A percentile compares a stretch with the other conserved stretches of the same genome.
Evolutionary conservation across 78 protist genomes (phyloP).

Genomic region (Dictyostelium intermedium): DNA sequence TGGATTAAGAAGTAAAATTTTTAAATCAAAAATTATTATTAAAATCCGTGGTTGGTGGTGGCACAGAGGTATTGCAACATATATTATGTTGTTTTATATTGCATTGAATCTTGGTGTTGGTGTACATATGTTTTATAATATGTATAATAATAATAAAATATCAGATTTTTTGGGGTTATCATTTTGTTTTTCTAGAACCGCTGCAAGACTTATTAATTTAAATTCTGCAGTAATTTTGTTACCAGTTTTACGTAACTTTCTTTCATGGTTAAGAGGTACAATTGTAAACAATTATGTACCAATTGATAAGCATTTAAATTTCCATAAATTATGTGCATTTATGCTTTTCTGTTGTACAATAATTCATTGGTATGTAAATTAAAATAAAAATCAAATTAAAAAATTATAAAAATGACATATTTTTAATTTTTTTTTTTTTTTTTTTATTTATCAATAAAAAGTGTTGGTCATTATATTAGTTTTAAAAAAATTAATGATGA

Average conservation of each 20-base stretch:
- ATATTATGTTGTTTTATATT: constrained; percentile 10
- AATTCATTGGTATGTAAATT: constrained; percentile 41
- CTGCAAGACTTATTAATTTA: constrained; percentile 78
- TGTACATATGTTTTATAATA: constrained; percentile 19
- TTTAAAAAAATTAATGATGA: constrained; percentile 1
- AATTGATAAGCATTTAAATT: constrained; percentile 85
- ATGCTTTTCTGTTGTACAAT: constrained; percentile 45
- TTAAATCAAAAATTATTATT: background rate
- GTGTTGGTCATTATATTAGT: constrained; percentile 40
- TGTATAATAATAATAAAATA: background rate
- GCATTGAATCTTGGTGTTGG: constrained; percentile 39
- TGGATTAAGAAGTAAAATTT: background rate
- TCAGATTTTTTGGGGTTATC: constrained; percentile 12
- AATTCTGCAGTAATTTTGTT: constrained; percentile 85
- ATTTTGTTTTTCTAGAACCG: constrained; percentile 51
- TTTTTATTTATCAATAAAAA: background rate
- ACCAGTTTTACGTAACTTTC: constrained; percentile 86
- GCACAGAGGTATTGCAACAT: constrained; percentile 12
- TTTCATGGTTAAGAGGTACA: constrained; percentile 50
- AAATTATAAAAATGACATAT: background rate
- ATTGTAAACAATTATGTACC: constrained; percentile 69
- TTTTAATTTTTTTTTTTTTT: no score
- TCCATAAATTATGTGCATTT: constrained; percentile 81
- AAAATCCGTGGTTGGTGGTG: constrained; percentile 66
- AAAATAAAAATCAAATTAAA: background rate